A percentile compares a stretch with the other conserved stretches of the same genome.
Conservation (phyloP, 2,329 filamentous ascomycete genomes). For the Emergomyces pasteurianus region DNA sequence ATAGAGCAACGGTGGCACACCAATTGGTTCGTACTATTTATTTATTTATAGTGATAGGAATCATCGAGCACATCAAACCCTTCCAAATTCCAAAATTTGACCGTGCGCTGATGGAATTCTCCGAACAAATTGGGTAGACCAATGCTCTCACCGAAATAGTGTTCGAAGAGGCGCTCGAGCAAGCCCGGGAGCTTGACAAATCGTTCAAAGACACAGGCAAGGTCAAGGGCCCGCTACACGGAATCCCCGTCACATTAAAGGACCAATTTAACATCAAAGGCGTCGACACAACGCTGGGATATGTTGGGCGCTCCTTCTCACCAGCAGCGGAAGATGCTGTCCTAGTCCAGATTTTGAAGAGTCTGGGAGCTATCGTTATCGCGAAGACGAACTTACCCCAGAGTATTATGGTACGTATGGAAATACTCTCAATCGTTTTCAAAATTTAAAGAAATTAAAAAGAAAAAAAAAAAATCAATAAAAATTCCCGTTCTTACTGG, state of each 20-base stretch:
- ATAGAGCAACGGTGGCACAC: constrained; percentile 17
- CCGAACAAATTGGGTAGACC: constrained; percentile 2
- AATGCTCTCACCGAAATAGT: constrained; percentile 19
- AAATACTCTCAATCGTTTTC: constrained; percentile 24
- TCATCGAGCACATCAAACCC: background rate
- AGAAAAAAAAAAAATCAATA: too few species aligned
- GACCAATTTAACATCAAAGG: constrained; percentile 15
- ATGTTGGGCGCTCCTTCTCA: constrained; percentile 9
- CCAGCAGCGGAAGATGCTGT: constrained; percentile 4
- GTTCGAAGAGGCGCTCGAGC: constrained; percentile 16
- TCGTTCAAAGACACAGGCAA: constrained; percentile 30
- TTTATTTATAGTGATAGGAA: background rate
- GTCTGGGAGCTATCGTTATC: constrained; percentile 42
- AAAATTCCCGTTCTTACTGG: background rate
- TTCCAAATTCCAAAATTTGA: too few species aligned
- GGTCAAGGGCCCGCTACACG: constrained; percentile 21
- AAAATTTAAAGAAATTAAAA: too few species aligned
- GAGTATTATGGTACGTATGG: constrained; percentile 44
- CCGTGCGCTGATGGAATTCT: background rate
- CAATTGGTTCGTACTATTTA: constrained; percentile 13
- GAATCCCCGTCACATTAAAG: constrained; percentile 19
- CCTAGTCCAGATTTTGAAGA: constrained; percentile 8
- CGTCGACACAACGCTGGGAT: constrained; percentile 10
- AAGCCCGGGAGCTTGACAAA: constrained; percentile 16
- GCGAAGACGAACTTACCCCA: constrained; percentile 49